Evolutionary conservation across 176 grass and related monocot species (phyloP), one percentile per base, ranked within the genome.

Genomic region (Puya raimondii): DNA sequence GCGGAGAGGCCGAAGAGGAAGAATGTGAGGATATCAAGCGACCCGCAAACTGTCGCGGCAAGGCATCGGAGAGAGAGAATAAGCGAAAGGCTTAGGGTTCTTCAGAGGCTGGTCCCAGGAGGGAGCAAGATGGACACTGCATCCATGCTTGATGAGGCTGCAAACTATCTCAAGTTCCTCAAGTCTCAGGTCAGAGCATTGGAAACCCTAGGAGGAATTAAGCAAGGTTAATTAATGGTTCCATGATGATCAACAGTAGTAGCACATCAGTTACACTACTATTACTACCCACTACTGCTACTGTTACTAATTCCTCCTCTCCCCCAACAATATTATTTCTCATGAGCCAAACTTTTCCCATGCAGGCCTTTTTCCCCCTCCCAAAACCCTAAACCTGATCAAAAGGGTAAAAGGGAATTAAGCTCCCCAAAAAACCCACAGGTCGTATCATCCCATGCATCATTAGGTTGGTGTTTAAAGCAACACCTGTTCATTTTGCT

Each of bases 111-210:
- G 11, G 91, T 96, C 49, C 91, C 91, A 2, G 91, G 91, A 1
- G 91, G 91, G 16, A 90, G 72, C 70, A 96, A 90, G 87, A 90
- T 96, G 91, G 91, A 96, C 77, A 96, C 91, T 25, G 91, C 87
- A 27, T 85, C 91, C 14, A 96, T 96, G 91, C 87, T 96, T 21
- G 91, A 96, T 80, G 91, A 96, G 73, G 91, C 91, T 14, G 91
- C 84, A 23, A 96, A 80, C 78, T 96, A 96, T 85, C 91, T 96
- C 67, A 96, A 85, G 79, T 96, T 90, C 80, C 91, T 96, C 81
- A 96, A 87, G 76, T 87, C 91, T 2, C 91, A 96, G 87, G 79
- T 96, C n/a, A 88, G 78, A 18, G 73, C 70, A 61, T 80, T 96
- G 82, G 84, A 96, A 96, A 84, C 78, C 87, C 65, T 96, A 85